Base-by-base conservation (phyloP, 768 basidiomycete species). In the Boletus rubroflammeus region DNA sequence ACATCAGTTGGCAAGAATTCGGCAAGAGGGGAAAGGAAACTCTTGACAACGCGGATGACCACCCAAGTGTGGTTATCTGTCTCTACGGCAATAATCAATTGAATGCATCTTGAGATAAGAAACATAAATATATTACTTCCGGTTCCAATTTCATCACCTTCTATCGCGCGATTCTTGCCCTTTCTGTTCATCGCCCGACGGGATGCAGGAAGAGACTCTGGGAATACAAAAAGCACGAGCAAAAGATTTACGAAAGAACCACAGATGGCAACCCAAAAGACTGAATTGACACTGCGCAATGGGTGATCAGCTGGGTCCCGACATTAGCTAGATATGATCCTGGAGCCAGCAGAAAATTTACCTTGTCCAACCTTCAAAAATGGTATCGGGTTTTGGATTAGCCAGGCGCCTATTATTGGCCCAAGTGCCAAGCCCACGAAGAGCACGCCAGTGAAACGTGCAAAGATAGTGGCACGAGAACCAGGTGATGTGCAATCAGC, bases 401-500 rank as follows among this genome's bases (percentile, higher is more conserved):
- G 57, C 61, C 76, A 73, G 32, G 75, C 74, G 25, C 86, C 77
- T 51, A 94, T 78, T 67, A 84, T 80, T 26, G 93, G 93, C 0
- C 93, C 93, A 2, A 83, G 62, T 0, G 93, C 83, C 51, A 94
- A 76, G 5, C 93, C 93, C 34, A 85, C 68, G 73, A 84, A 91
- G 44, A 86, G 77, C 51, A 90, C 82, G 3, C 93, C 93, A 53
- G 83, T 80, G 47, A 93, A 79, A 5, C 82, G 78, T 13, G 82
- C 81, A 56, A 84, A 85, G 41, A 84, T 82, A 38, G 82, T 77
- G 1, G 90, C 81, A 39, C 90, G 82, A 9, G 90, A 91, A 40
- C 90, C 90, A 41, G 82, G 76, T n/a, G 87, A 87, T 3, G 91
- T 93, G 64, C 89, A 91, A 74, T 82, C 78, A 70, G 88, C 86